A percentile compares a stretch with the other conserved stretches of the same genome.
These are phyloP conservation scores for Paspalum notatum DNA, from an alignment of 176 grass and related monocot species.

Conservation along the genomic window DNA sequence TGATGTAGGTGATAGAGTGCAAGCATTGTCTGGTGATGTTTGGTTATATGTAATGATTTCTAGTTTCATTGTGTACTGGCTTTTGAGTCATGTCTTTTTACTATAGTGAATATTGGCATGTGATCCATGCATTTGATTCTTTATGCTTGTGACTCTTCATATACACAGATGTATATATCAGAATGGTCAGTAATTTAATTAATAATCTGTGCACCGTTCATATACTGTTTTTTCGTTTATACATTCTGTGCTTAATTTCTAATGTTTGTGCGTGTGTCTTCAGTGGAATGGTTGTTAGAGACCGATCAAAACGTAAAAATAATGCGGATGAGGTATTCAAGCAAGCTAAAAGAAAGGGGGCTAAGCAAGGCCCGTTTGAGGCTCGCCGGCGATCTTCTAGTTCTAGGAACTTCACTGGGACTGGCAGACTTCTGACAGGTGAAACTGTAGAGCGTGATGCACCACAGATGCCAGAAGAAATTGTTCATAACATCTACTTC, in stretches of 20 bases:
- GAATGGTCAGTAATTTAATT: not conserved
- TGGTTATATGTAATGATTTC: not conserved
- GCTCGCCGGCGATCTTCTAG: constrained; percentile 47
- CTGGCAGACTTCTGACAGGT: constrained; percentile 63
- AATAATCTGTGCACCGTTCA: not conserved
- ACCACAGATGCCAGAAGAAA: constrained; percentile 54
- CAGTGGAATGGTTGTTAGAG: constrained; percentile 81
- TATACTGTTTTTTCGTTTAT: not conserved
- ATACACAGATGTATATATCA: not conserved
- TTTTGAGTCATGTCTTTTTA: not conserved
- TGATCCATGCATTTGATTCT: not conserved
- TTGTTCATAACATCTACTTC: constrained; percentile 73
- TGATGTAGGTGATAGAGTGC: not conserved
- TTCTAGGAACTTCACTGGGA: constrained; percentile 80
- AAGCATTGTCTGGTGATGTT: constrained; percentile 6
- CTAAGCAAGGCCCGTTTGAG: constrained; percentile 50
- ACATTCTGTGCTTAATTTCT: not conserved
- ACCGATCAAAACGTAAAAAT: constrained; percentile 63
- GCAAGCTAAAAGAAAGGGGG: constrained; percentile 73
- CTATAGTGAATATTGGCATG: not conserved
- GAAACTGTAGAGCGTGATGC: constrained; percentile 55
- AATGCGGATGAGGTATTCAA: constrained; percentile 61
- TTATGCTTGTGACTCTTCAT: not conserved
- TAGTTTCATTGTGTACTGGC: not conserved
- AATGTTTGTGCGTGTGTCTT: constrained; percentile 4